These are phyloP conservation scores for Datura wrightii DNA, from an alignment of 257 asterid genomes.

Conservation along the genomic window DNA sequence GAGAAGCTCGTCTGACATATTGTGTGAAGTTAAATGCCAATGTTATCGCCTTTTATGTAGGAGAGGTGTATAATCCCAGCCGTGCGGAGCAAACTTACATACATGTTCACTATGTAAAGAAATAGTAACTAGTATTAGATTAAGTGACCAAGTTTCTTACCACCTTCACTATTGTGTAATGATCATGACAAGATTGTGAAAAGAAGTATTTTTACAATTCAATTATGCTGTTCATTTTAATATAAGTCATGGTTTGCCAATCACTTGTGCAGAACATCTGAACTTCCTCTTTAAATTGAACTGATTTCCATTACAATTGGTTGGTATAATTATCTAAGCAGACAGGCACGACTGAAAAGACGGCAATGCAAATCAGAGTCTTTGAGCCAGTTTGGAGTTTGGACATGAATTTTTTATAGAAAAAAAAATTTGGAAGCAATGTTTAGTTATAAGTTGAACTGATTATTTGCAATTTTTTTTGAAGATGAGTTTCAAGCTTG, in stretches of 20 bases:
- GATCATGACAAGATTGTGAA: background rate
- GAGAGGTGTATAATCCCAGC: background rate
- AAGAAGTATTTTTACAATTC: background rate
- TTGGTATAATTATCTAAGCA: background rate
- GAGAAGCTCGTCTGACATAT: background rate
- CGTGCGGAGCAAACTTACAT: background rate
- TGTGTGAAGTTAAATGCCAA: background rate
- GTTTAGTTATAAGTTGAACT: too few species aligned
- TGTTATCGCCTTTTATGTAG: background rate
- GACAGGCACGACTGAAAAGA: too few species aligned
- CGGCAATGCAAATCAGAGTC: too few species aligned
- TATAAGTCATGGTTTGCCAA: background rate
- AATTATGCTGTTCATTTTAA: background rate
- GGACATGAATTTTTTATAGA: too few species aligned
- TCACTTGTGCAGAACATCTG: constrained; percentile 16
- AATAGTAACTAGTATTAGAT: background rate
- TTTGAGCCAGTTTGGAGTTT: too few species aligned
- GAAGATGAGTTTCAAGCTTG: too few species aligned
- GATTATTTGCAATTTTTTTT: too few species aligned
- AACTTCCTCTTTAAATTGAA: background rate
- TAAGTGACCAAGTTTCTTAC: constrained; percentile 16
- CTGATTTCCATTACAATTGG: background rate
- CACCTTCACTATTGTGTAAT: background rate
- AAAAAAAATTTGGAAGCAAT: too few species aligned
- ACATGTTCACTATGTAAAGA: constrained; percentile 19